A percentile compares a stretch with the other conserved stretches of the same genome.
Evolutionary conservation across 1,284 basidiomycete species (phyloP).

Genomic region (Pseudozyma pruni): DNA sequence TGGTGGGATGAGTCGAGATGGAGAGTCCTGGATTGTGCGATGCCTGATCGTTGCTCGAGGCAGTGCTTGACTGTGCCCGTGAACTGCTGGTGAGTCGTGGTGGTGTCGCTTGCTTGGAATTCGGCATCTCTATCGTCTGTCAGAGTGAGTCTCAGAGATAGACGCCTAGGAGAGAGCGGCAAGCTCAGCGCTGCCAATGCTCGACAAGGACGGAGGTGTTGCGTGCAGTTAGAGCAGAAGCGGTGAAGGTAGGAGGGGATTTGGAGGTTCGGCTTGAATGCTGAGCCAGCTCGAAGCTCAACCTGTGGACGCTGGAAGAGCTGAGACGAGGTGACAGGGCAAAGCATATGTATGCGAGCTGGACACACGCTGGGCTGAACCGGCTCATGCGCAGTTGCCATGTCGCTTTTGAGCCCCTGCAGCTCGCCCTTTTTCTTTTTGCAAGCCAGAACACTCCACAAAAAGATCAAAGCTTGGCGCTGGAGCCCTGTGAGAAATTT

Average conservation of each 20-base stretch:
- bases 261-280: no score
- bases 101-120: slow-evolving; percentile 1
- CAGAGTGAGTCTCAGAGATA: no score
- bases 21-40: slow-evolving; percentile 21
- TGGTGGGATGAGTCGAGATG: slow-evolving; percentile 20
- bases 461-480: slow-evolving; percentile 1
- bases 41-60: background rate
- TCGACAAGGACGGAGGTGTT: background rate
- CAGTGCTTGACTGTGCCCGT: background rate
- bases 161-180: no score
- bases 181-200: no score
- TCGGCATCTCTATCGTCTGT: slow-evolving; percentile 6
- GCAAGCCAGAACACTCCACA: slow-evolving; percentile 2
- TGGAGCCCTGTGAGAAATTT: background rate
- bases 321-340: no score
- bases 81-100: background rate
- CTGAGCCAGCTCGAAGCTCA: no score
- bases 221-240: no score
- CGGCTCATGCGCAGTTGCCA: no score
- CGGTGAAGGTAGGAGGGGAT: no score
- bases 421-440: background rate
- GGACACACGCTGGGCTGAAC: no score
- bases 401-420: background rate
- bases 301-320: no score
- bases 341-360: no score